Evolutionary conservation across 2,329 filamentous ascomycete genomes (phyloP).

Genomic region (Aspergillus ibericus): DNA sequence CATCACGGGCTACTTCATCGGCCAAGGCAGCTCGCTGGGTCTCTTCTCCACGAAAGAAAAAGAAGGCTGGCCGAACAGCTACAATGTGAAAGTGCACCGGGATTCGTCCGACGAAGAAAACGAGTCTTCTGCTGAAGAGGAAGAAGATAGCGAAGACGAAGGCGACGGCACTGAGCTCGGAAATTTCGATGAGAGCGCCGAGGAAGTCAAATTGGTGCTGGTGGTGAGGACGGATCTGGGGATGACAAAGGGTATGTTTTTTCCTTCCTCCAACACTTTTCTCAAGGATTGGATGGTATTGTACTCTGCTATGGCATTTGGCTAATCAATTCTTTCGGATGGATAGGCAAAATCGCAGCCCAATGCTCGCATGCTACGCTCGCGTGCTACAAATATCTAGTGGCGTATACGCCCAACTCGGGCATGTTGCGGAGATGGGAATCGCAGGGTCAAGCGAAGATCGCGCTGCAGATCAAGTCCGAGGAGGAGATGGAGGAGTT

Average conservation of each 20-base stretch:
- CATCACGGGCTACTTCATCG: constrained; percentile 72
- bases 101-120: constrained; percentile 44
- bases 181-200: constrained; percentile 55
- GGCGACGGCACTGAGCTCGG: constrained; percentile 54
- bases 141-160: constrained; percentile 68
- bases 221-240: constrained; percentile 91
- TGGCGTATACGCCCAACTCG: constrained; percentile 53
- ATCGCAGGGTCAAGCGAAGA: constrained; percentile 81
- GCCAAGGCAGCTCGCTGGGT: constrained; percentile 66
- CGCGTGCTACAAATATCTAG: constrained; percentile 88
- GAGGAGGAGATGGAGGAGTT: constrained; percentile 77
- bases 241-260: constrained; percentile 84
- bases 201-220: constrained; percentile 92
- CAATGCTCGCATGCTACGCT: constrained; percentile 96
- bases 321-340: background rate
- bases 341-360: constrained; percentile 90
- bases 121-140: constrained; percentile 48
- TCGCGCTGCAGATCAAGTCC: constrained; percentile 83
- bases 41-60: constrained; percentile 60
- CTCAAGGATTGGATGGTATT: too few relatives aligned
- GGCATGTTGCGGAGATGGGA: constrained; percentile 82
- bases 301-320: background rate
- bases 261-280: background rate
- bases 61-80: constrained; percentile 57
- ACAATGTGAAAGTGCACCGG: constrained; percentile 48